Conservation (phyloP, 176 grass and related monocot species). For the Oryza meridionalis region DNA sequence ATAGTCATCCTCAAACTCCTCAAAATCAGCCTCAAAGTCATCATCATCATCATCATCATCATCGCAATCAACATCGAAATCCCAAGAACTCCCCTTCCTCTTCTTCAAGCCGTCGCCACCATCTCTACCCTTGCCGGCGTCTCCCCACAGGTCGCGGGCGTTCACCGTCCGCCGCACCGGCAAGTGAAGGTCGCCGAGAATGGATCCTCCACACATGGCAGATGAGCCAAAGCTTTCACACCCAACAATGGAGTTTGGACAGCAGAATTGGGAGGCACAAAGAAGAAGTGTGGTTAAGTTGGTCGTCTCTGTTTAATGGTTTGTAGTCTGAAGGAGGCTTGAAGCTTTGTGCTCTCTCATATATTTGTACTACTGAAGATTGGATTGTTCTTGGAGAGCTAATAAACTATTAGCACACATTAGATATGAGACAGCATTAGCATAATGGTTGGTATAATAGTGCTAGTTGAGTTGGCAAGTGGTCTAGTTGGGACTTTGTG, state of each 20-base stretch:
- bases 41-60: background rate
- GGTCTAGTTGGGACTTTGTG: slow-evolving; percentile 37
- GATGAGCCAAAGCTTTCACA: background rate
- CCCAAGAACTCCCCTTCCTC: slow-evolving; percentile 31
- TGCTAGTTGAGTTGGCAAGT: slow-evolving; percentile 32
- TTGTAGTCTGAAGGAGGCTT: background rate
- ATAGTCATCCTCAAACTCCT: slow-evolving; percentile 24
- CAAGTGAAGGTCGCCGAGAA: slow-evolving; percentile 31
- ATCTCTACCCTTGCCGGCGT: background rate
- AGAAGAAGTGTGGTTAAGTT: background rate
- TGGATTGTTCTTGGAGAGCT: slow-evolving; percentile 30
- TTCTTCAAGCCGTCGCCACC: background rate
- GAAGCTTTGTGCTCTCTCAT: background rate
- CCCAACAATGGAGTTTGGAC: slow-evolving; percentile 27
- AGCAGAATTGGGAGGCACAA: background rate
- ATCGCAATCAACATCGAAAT: background rate
- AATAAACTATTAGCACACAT: background rate
- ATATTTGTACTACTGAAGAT: slow-evolving; percentile 20
- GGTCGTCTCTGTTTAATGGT: slow-evolving; percentile 14
- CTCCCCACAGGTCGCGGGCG: slow-evolving; percentile 8
- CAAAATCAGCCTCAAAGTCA: slow-evolving; percentile 38
- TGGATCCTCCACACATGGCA: slow-evolving; percentile 34
- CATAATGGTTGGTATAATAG: background rate
- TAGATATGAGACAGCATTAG: slow-evolving; percentile 10
- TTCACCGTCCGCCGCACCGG: background rate